Base-by-base conservation (phyloP, 345 rosid genomes). In the Dipteronia dyeriana region DNA sequence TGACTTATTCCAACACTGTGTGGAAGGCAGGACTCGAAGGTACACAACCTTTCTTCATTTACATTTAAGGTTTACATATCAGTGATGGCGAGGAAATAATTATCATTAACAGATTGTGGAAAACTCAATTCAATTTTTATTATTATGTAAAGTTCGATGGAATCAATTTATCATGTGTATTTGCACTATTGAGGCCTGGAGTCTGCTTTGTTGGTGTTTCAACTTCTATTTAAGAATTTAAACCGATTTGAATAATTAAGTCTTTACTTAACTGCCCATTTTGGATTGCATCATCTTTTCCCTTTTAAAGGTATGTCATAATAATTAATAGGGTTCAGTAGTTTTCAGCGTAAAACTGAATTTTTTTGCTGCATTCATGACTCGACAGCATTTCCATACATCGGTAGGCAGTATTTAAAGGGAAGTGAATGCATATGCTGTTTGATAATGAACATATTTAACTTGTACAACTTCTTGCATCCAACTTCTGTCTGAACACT, bases 1-100 rank as follows among this genome's bases (percentile, higher is more conserved):
- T 86, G 26, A 80, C 79, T 47, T 88, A 85, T 74, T 75, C 87
- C 56, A 86, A 86, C 79, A 78, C 81, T 0, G 91, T 88, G 67
- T 85, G 88, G 91, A 88, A 86, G 79, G 79, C 79, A 8, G 87
- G 88, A 39, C 68, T 88, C 29, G 83, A 79, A 86, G 91, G 91
- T 88, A 34, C 63, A 23, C 29, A 59, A 9, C 3, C 31, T 76
- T 62, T 45, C 60, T 34, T 9, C 20, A 38, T 68, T 62, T 64
- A 34, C 14, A 64, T 75, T 47, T 75, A 31, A 19, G 74, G 5
- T 68, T 60, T 54, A 53, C 1, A 41, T 26, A 16, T 9, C 11
- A 29, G 0, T 69, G 47, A 53, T 39, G 34, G 38, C 23, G 59
- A 75, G 34, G 34, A 29, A 41, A 60, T 49, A 25, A 38, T 19